Evolutionary conservation across 1,284 basidiomycete species (phyloP).

Genomic region (Neonothopanus nambi): DNA sequence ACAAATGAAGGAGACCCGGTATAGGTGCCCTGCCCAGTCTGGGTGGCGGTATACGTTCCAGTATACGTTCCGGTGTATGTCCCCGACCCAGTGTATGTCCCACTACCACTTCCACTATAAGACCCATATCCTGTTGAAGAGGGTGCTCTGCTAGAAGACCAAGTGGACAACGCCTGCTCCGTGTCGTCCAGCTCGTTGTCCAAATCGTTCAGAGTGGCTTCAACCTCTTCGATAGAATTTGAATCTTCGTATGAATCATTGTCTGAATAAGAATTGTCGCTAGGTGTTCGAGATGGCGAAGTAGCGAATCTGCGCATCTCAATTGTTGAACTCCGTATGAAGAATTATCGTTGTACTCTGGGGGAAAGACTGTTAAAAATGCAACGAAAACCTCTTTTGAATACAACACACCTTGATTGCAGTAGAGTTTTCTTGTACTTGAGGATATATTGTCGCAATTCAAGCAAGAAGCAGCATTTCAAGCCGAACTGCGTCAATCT

Average conservation of each 20-base stretch:
- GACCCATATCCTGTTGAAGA: conserved; percentile 35
- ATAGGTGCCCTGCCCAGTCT: conserved; percentile 26
- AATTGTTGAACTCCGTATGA: neutral
- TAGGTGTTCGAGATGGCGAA: conserved; percentile 13
- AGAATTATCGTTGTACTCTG: neutral
- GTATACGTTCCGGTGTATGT: conserved; percentile 19
- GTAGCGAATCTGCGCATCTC: conserved; percentile 12
- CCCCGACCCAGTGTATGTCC: conserved; percentile 22
- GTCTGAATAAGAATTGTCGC: conserved; percentile 19
- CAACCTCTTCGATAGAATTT: conserved; percentile 61
- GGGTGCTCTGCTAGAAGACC: conserved; percentile 40
- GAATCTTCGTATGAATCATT: conserved; percentile 43
- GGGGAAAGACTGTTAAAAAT: neutral
- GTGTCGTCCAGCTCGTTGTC: conserved; percentile 65
- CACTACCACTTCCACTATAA: conserved; percentile 34
- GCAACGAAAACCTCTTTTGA: neutral
- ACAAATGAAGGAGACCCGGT: conserved; percentile 47
- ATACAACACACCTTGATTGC: neutral
- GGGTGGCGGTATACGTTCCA: conserved; percentile 30
- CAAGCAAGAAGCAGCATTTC: conserved; percentile 1
- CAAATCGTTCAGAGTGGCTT: conserved; percentile 61
- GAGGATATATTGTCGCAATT: neutral
- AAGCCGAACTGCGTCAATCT: neutral
- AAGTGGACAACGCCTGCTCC: conserved; percentile 59
- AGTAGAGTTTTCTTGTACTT: no score